Percentiles rank a stretch among this genome's conserved stretches.
phyloP scores from a whole-genome alignment of 768 basidiomycete genomes.

The Russula olivacea region DNA sequence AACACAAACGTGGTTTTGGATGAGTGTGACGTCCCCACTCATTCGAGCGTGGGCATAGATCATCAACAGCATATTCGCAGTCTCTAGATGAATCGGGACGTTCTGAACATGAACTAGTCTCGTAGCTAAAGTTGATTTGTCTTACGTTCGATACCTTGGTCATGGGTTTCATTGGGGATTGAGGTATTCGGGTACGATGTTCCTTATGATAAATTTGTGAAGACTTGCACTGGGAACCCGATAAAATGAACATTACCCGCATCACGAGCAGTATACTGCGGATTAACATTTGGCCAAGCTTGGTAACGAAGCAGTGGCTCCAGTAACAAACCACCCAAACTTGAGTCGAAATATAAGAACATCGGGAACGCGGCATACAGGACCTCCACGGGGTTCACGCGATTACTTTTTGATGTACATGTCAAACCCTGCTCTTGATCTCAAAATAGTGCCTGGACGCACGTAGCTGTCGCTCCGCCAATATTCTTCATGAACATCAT shows the following conservation, averaged over 20 bases:
- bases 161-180: neutral
- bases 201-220: neutral
- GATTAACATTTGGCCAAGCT: neutral
- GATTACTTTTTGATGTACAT: neutral
- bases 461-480: neutral
- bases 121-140: neutral
- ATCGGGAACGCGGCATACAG: slow-evolving; percentile 20
- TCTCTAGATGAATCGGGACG: slow-evolving; percentile 5
- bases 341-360: slow-evolving; percentile 21
- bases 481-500: slow-evolving; percentile 26
- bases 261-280: slow-evolving; percentile 14
- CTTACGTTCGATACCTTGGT: slow-evolving; percentile 21
- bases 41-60: slow-evolving; percentile 10
- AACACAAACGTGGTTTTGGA: slow-evolving; percentile 1
- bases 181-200: slow-evolving; percentile 8
- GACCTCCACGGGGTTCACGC: slow-evolving; percentile 19
- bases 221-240: neutral
- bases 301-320: slow-evolving; percentile 23
- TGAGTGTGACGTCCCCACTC: slow-evolving; percentile 5
- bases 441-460: neutral
- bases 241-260: slow-evolving; percentile 11
- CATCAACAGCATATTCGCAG: slow-evolving; percentile 25
- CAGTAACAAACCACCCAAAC: slow-evolving; percentile 11
- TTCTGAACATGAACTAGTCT: neutral
- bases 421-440: neutral